A percentile compares a stretch with the other conserved stretches of the same genome.
phyloP scores from a whole-genome alignment of 1,284 basidiomycete genomes.

The Irpex rosettiformis region DNA sequence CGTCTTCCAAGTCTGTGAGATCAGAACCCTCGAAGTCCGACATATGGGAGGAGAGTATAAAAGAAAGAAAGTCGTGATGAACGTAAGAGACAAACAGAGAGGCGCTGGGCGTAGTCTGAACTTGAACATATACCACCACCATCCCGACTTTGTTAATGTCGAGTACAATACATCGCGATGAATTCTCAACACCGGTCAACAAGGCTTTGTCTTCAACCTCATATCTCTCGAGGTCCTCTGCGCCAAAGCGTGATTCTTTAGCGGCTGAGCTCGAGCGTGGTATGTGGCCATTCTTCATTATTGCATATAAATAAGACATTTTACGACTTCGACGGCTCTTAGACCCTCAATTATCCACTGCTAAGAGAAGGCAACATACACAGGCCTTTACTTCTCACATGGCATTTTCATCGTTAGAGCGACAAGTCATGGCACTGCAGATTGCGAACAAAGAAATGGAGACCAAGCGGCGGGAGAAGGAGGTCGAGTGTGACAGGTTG shows the following conservation, averaged over 20 bases:
- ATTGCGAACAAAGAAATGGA: conserved; percentile 59
- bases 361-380: conserved; percentile 59
- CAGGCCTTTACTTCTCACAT: conserved; percentile 58
- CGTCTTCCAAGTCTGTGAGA: conserved; percentile 36
- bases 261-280: conserved; percentile 66
- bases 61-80: not conserved
- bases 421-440: conserved; percentile 56
- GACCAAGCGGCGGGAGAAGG: conserved; percentile 58
- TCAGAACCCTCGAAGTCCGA: conserved; percentile 38
- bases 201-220: conserved; percentile 18
- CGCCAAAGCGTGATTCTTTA: conserved; percentile 55
- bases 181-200: conserved; percentile 27
- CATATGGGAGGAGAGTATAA: conserved; percentile 6
- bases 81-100: conserved; percentile 1
- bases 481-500: conserved; percentile 49
- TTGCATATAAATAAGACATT: not conserved
- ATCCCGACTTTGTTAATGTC: not conserved
- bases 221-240: conserved; percentile 22
- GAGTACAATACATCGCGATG: conserved; percentile 22
- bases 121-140: not conserved
- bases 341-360: conserved; percentile 59
- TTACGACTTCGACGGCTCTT: conserved; percentile 11
- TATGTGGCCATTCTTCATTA: conserved; percentile 22
- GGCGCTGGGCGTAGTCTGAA: not conserved
- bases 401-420: conserved; percentile 54